Evolutionary conservation across 257 asterid species (phyloP).

Genomic region (Jaltomata sinuosa): DNA sequence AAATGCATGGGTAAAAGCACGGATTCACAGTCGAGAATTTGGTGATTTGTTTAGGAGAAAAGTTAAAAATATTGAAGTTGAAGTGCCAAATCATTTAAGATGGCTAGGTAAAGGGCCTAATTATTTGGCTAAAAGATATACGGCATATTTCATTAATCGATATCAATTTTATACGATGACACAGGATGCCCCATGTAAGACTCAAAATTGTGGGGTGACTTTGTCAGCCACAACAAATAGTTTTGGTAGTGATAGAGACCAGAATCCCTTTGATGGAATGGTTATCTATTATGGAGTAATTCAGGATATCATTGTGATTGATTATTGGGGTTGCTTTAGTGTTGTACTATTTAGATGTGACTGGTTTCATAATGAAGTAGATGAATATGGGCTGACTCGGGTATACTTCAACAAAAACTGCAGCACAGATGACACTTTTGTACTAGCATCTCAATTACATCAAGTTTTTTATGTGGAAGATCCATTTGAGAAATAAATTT

Average conservation of each 20-base stretch:
- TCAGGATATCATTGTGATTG: no score
- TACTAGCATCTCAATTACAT: neutral
- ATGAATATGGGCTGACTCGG: neutral
- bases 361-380: no score
- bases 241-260: neutral
- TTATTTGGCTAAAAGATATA: neutral
- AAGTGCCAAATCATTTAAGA: neutral
- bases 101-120: neutral
- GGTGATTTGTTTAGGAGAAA: neutral
- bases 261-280: no score
- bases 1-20: neutral
- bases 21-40: neutral
- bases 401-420: neutral
- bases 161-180: neutral
- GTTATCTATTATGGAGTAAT: no score
- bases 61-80: neutral
- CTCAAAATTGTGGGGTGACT: neutral
- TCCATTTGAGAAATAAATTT: neutral
- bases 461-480: neutral
- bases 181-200: neutral
- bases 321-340: no score
- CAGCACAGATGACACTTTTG: neutral
- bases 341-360: no score
- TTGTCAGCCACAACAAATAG: neutral
- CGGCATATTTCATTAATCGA: neutral